A percentile compares a stretch with the other conserved stretches of the same genome.
phyloP scores from a whole-genome alignment of 2,329 filamentous ascomycete species.

The Diaporthe capsici region DNA sequence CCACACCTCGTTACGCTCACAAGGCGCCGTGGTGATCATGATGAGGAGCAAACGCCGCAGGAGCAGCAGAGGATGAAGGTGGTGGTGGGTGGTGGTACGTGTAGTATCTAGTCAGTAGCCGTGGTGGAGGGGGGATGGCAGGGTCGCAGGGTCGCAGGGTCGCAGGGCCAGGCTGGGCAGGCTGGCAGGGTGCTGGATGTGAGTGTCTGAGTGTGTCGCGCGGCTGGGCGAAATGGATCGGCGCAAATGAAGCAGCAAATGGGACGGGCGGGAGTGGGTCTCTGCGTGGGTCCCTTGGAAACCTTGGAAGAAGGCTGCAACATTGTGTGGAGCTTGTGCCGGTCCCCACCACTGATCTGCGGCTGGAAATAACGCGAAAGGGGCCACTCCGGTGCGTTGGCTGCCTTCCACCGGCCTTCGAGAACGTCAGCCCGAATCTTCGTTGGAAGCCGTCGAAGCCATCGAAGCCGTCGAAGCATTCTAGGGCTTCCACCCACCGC shows the following conservation, averaged over 20 bases:
- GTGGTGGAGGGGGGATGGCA: constrained; percentile 5
- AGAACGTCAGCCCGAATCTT: constrained; percentile 20
- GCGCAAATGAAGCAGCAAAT: constrained; percentile 34
- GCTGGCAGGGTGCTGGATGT: background rate
- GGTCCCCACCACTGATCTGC: constrained; percentile 23
- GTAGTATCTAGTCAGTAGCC: background rate
- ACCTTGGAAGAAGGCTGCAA: constrained; percentile 31
- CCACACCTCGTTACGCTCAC: background rate
- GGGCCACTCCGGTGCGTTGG: constrained; percentile 27
- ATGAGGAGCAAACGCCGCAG: background rate
- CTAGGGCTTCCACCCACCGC: constrained; percentile 19
- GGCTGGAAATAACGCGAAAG: constrained; percentile 33
- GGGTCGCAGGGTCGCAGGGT: constrained; percentile 15
- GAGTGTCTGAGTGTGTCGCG: constrained; percentile 12
- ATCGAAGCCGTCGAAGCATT: constrained; percentile 29
- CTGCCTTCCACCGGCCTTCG: constrained; percentile 31
- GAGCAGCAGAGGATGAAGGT: background rate
- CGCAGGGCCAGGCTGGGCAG: constrained; percentile 10
- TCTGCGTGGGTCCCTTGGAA: constrained; percentile 22
- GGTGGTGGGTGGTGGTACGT: background rate
- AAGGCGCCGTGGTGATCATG: constrained; percentile 11
- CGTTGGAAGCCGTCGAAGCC: constrained; percentile 19
- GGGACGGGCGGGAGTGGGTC: background rate
- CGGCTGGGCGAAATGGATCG: constrained; percentile 32
- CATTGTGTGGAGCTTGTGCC: constrained; percentile 25